These are phyloP conservation scores for Vanderwaltozyma yarrowii DNA, from an alignment of 805 yeast genomes.

Conservation along the genomic window DNA sequence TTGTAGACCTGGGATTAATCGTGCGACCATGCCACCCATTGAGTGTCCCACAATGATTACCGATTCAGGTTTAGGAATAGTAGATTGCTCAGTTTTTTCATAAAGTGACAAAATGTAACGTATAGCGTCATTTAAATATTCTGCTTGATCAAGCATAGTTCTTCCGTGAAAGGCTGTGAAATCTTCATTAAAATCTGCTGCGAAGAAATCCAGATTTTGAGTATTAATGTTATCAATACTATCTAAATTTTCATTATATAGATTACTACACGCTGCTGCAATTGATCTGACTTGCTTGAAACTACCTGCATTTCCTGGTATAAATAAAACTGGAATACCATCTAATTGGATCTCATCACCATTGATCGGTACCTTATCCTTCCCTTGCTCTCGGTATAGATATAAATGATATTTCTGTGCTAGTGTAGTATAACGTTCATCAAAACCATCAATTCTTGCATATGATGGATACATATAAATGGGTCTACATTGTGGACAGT, in stretches of 20 bases:
- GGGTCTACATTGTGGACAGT: slow-evolving; percentile 46
- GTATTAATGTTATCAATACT: slow-evolving; percentile 21
- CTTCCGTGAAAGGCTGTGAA: slow-evolving; percentile 94
- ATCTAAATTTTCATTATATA: slow-evolving; percentile 33
- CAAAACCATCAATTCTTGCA: slow-evolving; percentile 64
- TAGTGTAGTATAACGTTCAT: slow-evolving; percentile 55
- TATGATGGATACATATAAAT: slow-evolving; percentile 81
- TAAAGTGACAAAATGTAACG: slow-evolving; percentile 65
- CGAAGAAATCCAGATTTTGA: slow-evolving; percentile 65
- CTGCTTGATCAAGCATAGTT: slow-evolving; percentile 89
- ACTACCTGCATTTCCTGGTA: slow-evolving; percentile 98
- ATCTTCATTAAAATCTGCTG: slow-evolving; percentile 93
- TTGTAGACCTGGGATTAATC: slow-evolving; percentile 71
- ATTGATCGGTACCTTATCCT: slow-evolving; percentile 44
- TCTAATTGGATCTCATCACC: slow-evolving; percentile 31
- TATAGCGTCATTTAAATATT: slow-evolving; percentile 82
- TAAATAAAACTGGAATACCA: slow-evolving; percentile 85
- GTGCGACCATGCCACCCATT: slow-evolving; percentile 94
- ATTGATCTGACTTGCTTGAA: slow-evolving; percentile 81
- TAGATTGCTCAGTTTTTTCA: slow-evolving; percentile 15
- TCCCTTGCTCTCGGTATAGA: slow-evolving; percentile 75
- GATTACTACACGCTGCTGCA: slow-evolving; percentile 69
- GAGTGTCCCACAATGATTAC: slow-evolving; percentile 84
- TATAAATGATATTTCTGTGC: slow-evolving; percentile 65
- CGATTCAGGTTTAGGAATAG: slow-evolving; percentile 40